Conservation (phyloP, 495 filamentous ascomycete species). For the Xanthoparmelia taractica region DNA sequence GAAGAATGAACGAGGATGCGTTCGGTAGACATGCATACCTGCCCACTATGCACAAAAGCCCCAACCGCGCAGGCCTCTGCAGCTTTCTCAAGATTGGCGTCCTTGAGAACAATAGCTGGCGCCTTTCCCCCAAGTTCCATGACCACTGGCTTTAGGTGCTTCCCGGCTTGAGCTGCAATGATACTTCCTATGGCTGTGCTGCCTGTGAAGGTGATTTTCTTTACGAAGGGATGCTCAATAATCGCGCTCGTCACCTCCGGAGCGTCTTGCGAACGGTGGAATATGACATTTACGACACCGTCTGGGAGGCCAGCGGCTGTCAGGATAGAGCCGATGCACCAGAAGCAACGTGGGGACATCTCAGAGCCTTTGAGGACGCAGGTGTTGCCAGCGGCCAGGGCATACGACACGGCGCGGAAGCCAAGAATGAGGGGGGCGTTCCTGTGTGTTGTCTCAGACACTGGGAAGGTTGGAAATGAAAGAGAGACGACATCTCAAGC, state of each 20-base stretch:
- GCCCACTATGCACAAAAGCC: constrained; percentile 57
- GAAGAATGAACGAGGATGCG: constrained; percentile 72
- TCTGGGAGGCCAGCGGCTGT: constrained; percentile 63
- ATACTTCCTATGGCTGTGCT: constrained; percentile 49
- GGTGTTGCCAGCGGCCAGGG: constrained; percentile 78
- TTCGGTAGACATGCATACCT: constrained; percentile 92
- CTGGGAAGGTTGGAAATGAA: not conserved
- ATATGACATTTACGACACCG: constrained; percentile 51
- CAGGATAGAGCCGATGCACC: constrained; percentile 60
- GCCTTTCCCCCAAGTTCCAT: constrained; percentile 59
- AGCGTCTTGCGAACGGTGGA: constrained; percentile 46
- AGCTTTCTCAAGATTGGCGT: constrained; percentile 51
- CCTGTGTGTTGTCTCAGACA: not conserved
- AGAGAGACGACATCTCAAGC: not conserved
- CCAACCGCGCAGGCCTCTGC: constrained; percentile 45
- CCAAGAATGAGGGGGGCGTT: constrained; percentile 53
- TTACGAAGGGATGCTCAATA: constrained; percentile 48
- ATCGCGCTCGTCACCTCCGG: constrained; percentile 47
- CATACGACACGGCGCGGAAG: constrained; percentile 58
- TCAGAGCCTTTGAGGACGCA: constrained; percentile 72
- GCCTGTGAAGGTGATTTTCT: constrained; percentile 59
- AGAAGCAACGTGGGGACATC: constrained; percentile 66
- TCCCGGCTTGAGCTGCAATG: constrained; percentile 48
- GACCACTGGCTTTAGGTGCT: constrained; percentile 51
- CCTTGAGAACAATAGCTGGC: constrained; percentile 50